Evolutionary conservation across 2,329 filamentous ascomycete species (phyloP).

Genomic region (Atkinsonella texensis): DNA sequence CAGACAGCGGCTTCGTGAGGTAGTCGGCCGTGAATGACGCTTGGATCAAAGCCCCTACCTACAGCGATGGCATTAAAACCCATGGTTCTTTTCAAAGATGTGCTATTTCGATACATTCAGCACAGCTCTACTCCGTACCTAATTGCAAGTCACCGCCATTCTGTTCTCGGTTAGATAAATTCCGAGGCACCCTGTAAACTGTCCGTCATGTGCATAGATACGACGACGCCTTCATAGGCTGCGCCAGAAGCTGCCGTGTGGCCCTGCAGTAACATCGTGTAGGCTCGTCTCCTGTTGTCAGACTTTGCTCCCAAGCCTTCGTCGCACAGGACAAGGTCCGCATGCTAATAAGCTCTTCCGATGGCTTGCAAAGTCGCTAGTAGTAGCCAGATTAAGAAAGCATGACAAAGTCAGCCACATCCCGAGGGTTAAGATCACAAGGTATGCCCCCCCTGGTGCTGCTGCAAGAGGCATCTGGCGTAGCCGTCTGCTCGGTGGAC

Average conservation of each 20-base stretch:
- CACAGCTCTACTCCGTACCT: not conserved
- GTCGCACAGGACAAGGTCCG: constrained; percentile 5
- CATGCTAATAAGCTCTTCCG: constrained; percentile 3
- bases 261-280: constrained; percentile 5
- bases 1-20: too few relatives aligned
- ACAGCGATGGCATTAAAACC: not conserved
- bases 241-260: not conserved
- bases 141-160: constrained; percentile 5
- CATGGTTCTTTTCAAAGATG: not conserved
- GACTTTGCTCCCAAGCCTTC: not conserved
- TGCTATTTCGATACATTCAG: not conserved
- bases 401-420: constrained; percentile 3
- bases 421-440: not conserved
- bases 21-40: too few relatives aligned
- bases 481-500: not conserved
- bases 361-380: constrained; percentile 6
- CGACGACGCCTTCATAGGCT: constrained; percentile 1
- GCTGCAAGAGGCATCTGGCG: not conserved
- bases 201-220: constrained; percentile 2
- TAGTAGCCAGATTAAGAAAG: constrained; percentile 5
- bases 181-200: not conserved
- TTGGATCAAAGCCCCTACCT: too few relatives aligned
- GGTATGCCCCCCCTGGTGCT: not conserved
- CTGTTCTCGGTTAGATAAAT: constrained; percentile 6
- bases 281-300: not conserved